A percentile compares a stretch with the other conserved stretches of the same genome.
phyloP scores from a whole-genome alignment of 2,329 filamentous ascomycete genomes.

The Aspergillus vadensis region DNA sequence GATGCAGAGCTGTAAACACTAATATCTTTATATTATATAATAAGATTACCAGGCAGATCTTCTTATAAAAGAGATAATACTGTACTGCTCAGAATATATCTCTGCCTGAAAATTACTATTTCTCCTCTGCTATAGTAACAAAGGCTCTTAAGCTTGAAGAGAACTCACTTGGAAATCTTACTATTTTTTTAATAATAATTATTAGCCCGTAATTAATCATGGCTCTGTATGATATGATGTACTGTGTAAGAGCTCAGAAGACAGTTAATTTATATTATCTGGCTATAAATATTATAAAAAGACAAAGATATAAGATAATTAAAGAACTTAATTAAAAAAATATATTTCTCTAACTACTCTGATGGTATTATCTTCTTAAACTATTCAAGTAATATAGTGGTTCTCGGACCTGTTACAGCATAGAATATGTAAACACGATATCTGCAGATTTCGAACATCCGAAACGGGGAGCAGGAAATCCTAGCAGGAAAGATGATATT shows the following conservation, averaged over 20 bases:
- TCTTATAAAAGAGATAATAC: too few relatives aligned
- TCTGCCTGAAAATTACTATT: too few relatives aligned
- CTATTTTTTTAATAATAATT: neutral
- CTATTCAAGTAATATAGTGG: conserved; percentile 12
- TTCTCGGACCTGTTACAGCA: neutral
- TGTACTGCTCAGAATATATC: too few relatives aligned
- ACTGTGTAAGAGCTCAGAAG: conserved; percentile 2
- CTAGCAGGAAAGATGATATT: conserved; percentile 6
- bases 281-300: neutral
- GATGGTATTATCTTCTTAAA: conserved; percentile 10
- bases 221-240: conserved; percentile 7
- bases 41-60: too few relatives aligned
- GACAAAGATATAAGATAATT: conserved; percentile 1
- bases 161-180: too few relatives aligned
- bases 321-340: conserved; percentile 4
- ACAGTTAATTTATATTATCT: neutral
- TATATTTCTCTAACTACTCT: conserved; percentile 1
- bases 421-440: conserved; percentile 3
- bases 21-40: too few relatives aligned
- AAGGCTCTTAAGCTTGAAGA: too few relatives aligned
- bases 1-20: too few relatives aligned
- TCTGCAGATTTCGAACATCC: neutral
- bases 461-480: conserved; percentile 5
- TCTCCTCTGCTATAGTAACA: too few relatives aligned
- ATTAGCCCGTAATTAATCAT: conserved; percentile 1